A percentile compares a stretch with the other conserved stretches of the same genome.
These are phyloP conservation scores for Capronia coronata DNA, from an alignment of 2,329 filamentous ascomycete genomes.

Conservation along the genomic window DNA sequence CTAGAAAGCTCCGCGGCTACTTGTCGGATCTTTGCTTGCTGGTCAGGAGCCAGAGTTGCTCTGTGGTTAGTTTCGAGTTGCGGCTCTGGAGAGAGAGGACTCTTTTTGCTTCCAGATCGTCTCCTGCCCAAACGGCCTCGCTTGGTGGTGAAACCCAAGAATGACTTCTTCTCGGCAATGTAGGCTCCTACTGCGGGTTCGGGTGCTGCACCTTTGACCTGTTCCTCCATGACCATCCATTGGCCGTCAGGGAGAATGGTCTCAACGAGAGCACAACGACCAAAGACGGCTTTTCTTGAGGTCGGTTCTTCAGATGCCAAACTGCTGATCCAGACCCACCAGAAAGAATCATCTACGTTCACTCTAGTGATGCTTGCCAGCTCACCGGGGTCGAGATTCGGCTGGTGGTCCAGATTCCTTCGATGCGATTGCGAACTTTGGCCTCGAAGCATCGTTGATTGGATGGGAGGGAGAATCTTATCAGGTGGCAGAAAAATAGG, in stretches of 20 bases:
- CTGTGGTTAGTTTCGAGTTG: constrained; percentile 54
- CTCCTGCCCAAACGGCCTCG: constrained; percentile 61
- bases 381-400: constrained; percentile 77
- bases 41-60: constrained; percentile 78
- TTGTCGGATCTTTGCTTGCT: constrained; percentile 86
- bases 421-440: constrained; percentile 81
- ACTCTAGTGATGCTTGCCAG: constrained; percentile 83
- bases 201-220: constrained; percentile 84
- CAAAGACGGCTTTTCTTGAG: constrained; percentile 84
- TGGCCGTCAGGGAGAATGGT: constrained; percentile 72
- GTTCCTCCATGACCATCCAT: constrained; percentile 94
- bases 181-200: constrained; percentile 80
- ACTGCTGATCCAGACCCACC: constrained; percentile 99
- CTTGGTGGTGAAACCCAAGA: constrained; percentile 76
- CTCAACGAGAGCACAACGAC: constrained; percentile 85
- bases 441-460: constrained; percentile 59
- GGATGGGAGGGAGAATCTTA: constrained; percentile 81
- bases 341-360: constrained; percentile 90
- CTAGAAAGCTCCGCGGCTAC: constrained; percentile 78
- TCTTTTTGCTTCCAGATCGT: constrained; percentile 62
- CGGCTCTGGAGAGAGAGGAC: constrained; percentile 44
- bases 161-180: constrained; percentile 91
- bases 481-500: constrained; percentile 82
- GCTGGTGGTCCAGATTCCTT: constrained; percentile 62
- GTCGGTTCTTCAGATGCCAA: constrained; percentile 82